Conservation (phyloP, 2,329 filamentous ascomycete species). For the Cryphonectria carpinicola region DNA sequence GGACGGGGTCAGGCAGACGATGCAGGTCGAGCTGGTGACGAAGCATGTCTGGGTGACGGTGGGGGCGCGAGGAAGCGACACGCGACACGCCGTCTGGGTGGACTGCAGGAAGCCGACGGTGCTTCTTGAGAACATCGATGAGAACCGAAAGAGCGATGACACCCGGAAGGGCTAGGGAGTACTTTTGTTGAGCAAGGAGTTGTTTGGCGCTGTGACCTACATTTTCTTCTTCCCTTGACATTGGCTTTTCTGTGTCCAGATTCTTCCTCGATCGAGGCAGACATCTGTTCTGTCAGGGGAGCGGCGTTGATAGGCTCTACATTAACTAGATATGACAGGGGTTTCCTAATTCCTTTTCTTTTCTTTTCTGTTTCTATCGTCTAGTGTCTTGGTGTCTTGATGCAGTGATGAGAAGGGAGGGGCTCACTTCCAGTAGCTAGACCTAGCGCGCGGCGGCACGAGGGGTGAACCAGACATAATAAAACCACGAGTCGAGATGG, state of each 20-base stretch:
- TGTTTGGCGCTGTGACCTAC: background rate
- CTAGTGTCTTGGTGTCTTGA: background rate
- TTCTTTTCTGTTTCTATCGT: background rate
- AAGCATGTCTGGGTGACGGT: conserved; percentile 73
- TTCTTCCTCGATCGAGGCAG: background rate
- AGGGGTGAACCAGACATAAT: conserved; percentile 15
- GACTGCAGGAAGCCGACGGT: conserved; percentile 58
- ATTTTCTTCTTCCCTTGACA: conserved; percentile 1
- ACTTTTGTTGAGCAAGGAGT: background rate
- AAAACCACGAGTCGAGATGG: conserved; percentile 9
- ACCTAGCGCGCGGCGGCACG: conserved; percentile 18
- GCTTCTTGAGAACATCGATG: conserved; percentile 58
- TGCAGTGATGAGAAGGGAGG: conserved; percentile 1
- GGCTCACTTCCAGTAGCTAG: background rate
- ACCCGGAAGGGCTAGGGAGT: conserved; percentile 36
- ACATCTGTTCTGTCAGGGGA: background rate
- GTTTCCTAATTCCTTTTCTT: background rate
- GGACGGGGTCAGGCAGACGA: conserved; percentile 61
- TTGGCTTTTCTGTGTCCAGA: background rate
- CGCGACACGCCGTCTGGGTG: conserved; percentile 57
- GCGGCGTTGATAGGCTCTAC: conserved; percentile 8
- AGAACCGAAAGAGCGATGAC: conserved; percentile 48
- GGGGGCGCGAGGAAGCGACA: conserved; percentile 64
- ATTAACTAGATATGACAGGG: conserved; percentile 24
- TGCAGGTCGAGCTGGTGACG: conserved; percentile 53